These are phyloP conservation scores for Neonectria sp. DNA, from an alignment of 2,329 filamentous ascomycete species.

Conservation along the genomic window DNA sequence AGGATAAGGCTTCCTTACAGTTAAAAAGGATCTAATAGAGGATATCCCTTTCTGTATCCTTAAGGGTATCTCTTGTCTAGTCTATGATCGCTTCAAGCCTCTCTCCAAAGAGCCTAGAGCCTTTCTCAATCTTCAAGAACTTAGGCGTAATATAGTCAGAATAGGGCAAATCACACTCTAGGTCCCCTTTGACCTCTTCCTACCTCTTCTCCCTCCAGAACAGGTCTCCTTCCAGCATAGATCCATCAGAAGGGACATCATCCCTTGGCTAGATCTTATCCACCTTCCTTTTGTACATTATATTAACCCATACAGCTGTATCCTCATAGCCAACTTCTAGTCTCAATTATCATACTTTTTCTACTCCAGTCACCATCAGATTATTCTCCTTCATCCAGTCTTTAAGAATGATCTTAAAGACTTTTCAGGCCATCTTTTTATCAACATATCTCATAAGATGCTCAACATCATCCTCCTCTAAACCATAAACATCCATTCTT, in stretches of 20 bases:
- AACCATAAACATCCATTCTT: too few relatives aligned
- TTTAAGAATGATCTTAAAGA: too few relatives aligned
- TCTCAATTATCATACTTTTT: too few relatives aligned
- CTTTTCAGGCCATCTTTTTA: too few relatives aligned
- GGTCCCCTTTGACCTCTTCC: not conserved
- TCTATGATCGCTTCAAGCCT: not conserved
- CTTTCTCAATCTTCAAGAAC: not conserved
- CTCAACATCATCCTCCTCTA: too few relatives aligned
- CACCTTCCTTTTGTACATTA: conserved; percentile 7
- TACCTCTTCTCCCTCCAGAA: conserved; percentile 5
- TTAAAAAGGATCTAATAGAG: conserved; percentile 1
- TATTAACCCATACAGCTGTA: too few relatives aligned
- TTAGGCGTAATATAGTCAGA: not conserved
- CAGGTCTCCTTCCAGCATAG: not conserved
- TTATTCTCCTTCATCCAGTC: too few relatives aligned
- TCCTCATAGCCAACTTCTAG: too few relatives aligned
- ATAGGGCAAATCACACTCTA: too few relatives aligned
- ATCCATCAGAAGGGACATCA: not conserved
- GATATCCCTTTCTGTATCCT: not conserved
- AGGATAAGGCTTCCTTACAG: not conserved
- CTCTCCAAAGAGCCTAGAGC: not conserved
- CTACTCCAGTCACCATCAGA: too few relatives aligned
- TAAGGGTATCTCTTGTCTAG: not conserved
- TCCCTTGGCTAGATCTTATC: not conserved
- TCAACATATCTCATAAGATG: too few relatives aligned